Base-by-base conservation (phyloP, 345 rosid genomes). In the Atalantia buxifolia region DNA sequence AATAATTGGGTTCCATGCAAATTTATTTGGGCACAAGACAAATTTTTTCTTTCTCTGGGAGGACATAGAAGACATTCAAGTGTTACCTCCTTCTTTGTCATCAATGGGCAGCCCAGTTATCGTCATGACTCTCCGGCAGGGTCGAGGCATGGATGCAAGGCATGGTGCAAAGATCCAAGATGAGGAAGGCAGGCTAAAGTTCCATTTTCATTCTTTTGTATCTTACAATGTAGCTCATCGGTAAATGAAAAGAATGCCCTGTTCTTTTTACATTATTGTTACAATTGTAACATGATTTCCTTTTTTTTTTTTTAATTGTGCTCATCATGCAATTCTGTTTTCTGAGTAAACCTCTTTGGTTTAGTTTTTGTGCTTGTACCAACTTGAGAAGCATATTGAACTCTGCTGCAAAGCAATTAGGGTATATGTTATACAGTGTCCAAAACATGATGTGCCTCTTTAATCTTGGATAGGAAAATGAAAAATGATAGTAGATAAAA, bases 11-110 rank as follows among this genome's bases (percentile, higher is more conserved):
- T 96, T 92, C 83, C 87, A 91, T 77, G 89, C 99, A 74, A 96
- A 95, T 80, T 84, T 96, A 81, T 96, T 96, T 82, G 95, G 99
- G 55, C 96, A 82, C 76, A 93, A 87, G 88, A 96, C 98, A 74
- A 96, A 90, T 70, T 96, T 96, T 80, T 96, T 92, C 85, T 93
- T 96, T 84, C 92, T 96, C 66, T 96, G 99, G 99, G 97, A 92
- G 86, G 98, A 95, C 85, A 90, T 93, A 33, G 99, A 93, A 76
- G 97, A 91, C 31, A 91, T 96, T 81, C 90, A 90, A 85, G 87
- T 93, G 75, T 81, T 84, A 36, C 72, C 99, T 81, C 97, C 98
- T 12, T 87, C 94, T 77, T 89, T 96, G 83, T 83, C 95, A 63
- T 96, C 99, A 36, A 93, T 96, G 97, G 99, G 98, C 70, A 93